Conservation (phyloP, 1,284 basidiomycete species). For the Ganoderma lucidum region DNA sequence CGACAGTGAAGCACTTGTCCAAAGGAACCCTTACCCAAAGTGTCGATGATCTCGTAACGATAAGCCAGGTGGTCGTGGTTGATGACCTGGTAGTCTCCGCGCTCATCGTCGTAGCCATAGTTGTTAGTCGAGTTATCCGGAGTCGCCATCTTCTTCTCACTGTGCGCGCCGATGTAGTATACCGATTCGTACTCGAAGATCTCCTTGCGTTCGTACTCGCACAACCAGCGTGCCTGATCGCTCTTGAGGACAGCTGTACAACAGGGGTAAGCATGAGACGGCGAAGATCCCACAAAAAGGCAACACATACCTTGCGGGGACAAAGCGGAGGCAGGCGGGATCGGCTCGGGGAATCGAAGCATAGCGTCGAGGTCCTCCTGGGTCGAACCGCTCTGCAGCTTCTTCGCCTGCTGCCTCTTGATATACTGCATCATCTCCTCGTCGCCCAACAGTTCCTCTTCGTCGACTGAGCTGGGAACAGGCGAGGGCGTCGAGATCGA, state of each 20-base stretch:
- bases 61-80: slow-evolving; percentile 94
- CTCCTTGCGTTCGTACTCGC: slow-evolving; percentile 91
- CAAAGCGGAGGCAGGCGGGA: slow-evolving; percentile 72
- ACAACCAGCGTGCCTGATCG: slow-evolving; percentile 70
- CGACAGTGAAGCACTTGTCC: slow-evolving; percentile 97
- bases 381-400: slow-evolving; percentile 82
- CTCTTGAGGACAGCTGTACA: slow-evolving; percentile 67
- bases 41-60: slow-evolving; percentile 93
- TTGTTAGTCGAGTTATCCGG: slow-evolving; percentile 85
- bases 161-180: slow-evolving; percentile 85
- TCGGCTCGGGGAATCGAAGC: slow-evolving; percentile 92
- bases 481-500: slow-evolving; percentile 86
- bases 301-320: slow-evolving; percentile 73
- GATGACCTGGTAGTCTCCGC: slow-evolving; percentile 95
- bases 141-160: slow-evolving; percentile 83
- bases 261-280: slow-evolving; percentile 19
- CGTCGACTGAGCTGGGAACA: slow-evolving; percentile 76
- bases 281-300: slow-evolving; percentile 18
- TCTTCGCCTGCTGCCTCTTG: slow-evolving; percentile 88
- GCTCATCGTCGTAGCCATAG: slow-evolving; percentile 97
- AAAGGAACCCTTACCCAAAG: slow-evolving; percentile 97
- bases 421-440: slow-evolving; percentile 98
- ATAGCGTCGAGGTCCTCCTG: slow-evolving; percentile 91
- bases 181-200: slow-evolving; percentile 89
- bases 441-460: slow-evolving; percentile 92